Base-by-base conservation (phyloP, 352 stramenopile genomes). In the Globisporangium yorkense region DNA sequence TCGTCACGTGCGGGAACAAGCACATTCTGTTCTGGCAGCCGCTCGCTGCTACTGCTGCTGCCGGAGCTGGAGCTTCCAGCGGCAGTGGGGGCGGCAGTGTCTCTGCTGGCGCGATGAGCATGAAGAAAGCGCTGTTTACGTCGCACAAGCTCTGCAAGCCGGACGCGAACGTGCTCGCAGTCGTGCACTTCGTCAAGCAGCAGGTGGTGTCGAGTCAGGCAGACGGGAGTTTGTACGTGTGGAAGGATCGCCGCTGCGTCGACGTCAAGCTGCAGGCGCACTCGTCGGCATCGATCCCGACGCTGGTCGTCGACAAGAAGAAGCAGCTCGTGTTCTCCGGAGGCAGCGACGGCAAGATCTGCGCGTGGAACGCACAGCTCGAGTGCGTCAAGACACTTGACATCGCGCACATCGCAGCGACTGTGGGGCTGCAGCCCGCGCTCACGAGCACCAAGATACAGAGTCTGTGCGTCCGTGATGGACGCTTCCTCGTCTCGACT, bases 401-500 rank as follows among this genome's bases (percentile, higher is more conserved):
- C 31, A 44, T 91, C 2, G 57, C 54, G 0, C 70, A 82, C 43
- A 52, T 87, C 18, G 63, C 70, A 16, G 44, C 43, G 29, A 35
- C 24, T 29, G 37, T 43, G 27, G 53, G 31, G 18, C 27, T 63
- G 1, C 47, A 51, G 0, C 43, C 48, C 10, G 49, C 50, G 24
- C 74, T 77, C 1, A 76, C 50, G 35, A 82, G 54, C 40, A 75
- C 61, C 3, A 62, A 56, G 16, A 61, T 91, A 44, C 82, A 87
- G 49, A 87, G 77, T 9, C 51, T 93, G 6, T 68, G 65, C 0
- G 69, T 84, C 3, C 79, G 78, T 9, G 74, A 89, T 41, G 72
- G 66, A 1, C 87, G 87, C 29, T 59, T 97, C 16, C 55, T 97
- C 3, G 74, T 98, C 12, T 84, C 83, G 15, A 97, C 90, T 0